These are phyloP conservation scores for Cryptococcus floricola DNA, from an alignment of 1,284 basidiomycete species.

Conservation along the genomic window DNA sequence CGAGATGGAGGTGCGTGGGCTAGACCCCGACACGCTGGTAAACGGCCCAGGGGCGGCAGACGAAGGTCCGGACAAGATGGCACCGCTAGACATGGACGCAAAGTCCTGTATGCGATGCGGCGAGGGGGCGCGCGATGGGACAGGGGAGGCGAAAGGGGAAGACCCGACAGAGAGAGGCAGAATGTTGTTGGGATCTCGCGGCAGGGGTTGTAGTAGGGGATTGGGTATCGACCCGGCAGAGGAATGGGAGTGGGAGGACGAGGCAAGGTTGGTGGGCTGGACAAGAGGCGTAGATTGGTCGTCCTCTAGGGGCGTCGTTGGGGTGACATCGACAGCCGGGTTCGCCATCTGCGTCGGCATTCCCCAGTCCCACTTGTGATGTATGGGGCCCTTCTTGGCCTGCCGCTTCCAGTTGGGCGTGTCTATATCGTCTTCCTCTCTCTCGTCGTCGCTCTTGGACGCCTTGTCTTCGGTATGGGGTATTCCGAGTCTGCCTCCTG, in stretches of 20 bases:
- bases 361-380: conserved; percentile 11
- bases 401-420: neutral
- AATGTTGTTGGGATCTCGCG: conserved; percentile 28
- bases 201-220: conserved; percentile 15
- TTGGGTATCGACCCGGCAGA: conserved; percentile 3
- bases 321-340: conserved; percentile 17
- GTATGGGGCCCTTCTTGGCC: neutral
- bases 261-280: conserved; percentile 2
- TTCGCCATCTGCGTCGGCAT: conserved; percentile 5
- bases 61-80: conserved; percentile 5
- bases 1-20: conserved; percentile 27
- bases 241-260: conserved; percentile 3
- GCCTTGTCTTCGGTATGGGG: conserved; percentile 3
- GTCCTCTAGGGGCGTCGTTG: neutral
- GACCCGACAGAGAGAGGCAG: conserved; percentile 25
- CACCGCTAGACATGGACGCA: neutral
- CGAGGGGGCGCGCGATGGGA: conserved; percentile 12
- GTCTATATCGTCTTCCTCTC: conserved; percentile 8
- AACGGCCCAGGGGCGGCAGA: neutral
- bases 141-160: conserved; percentile 20
- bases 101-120: conserved; percentile 15
- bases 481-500: conserved; percentile 8
- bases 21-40: conserved; percentile 9
- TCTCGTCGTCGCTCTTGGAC: conserved; percentile 15
- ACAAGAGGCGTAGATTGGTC: neutral